Evolutionary conservation across 164 flowering plant genomes (phyloP), one percentile per base, ranked within the genome.

Genomic region (Vitis rupestris): DNA sequence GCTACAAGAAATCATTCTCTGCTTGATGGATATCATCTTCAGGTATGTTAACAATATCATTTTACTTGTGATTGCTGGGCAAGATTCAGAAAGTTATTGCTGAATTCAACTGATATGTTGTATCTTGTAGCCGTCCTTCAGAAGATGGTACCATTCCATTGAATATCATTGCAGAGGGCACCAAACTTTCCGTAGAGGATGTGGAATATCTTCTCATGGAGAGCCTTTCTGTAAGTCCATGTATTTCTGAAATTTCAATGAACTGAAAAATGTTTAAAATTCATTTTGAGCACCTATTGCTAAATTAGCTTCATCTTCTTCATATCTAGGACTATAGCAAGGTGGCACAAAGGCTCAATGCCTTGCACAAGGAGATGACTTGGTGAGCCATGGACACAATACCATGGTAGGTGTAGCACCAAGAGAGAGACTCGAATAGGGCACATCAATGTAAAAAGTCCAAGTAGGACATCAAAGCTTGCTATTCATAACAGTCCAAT

Each of bases 161-260:
- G 60, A 80, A 65, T 52, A 68, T 90, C 70, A 91, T 93, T 76
- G 93, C 94, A 12, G 93, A 91, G 69, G 88, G 90, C 61, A 95
- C 99, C 51, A 91, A 84, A 72, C 94, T 95, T 65, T 81, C 96
- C 6, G 67, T 90, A 6, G 97, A 90, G 80, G 93, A 91, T 73
- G 99, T 91, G 65, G 97, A 95, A 73, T 85, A 86, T 82, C 99
- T 95, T 76, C 91, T 95, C 59, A 91, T 95, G 97, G 90, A 93
- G 86, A 86, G 96, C 76, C 89, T 95, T 55, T 55, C 98, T 70
- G 98, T 95, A 82, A 90, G 98, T 84, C 10, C n/a, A 55, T 50
- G 8, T 60, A 15, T 56, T 23, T 55, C 14, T 59, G 47, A 15
- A 59, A 48, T 61, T 2, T 61, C 4, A 1, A 44, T 44, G 27